Evolutionary conservation across 2,329 filamentous ascomycete species (phyloP).

Genomic region (Colletotrichum cuscutae): DNA sequence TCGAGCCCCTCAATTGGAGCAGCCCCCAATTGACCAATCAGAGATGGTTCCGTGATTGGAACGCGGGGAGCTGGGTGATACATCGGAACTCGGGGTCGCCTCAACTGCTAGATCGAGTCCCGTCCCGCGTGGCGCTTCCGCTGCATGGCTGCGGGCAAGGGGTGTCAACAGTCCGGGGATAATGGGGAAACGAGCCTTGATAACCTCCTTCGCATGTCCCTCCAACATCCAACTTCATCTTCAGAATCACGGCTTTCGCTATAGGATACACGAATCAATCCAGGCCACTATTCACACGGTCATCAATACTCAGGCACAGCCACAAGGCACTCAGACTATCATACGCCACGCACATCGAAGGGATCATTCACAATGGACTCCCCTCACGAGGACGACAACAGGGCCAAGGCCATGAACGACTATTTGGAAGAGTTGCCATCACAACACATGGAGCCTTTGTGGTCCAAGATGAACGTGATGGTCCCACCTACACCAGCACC

Average conservation of each 20-base stretch:
- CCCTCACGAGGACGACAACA: constrained; percentile 24
- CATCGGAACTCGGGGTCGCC: constrained; percentile 28
- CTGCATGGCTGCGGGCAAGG: neutral
- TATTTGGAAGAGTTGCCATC: constrained; percentile 43
- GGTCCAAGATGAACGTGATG: constrained; percentile 58
- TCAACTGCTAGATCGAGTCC: neutral
- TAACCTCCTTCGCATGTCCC: constrained; percentile 3
- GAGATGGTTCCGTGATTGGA: neutral
- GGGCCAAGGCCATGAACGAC: constrained; percentile 41
- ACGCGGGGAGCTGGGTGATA: neutral
- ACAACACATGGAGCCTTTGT: constrained; percentile 53
- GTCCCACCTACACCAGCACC: constrained; percentile 59
- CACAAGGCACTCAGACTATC: neutral
- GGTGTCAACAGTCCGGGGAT: constrained; percentile 9
- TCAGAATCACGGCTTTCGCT: neutral
- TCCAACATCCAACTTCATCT: neutral
- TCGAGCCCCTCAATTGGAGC: neutral
- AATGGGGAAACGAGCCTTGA: constrained; percentile 13
- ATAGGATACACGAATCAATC: too few species aligned
- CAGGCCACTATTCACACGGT: too few species aligned
- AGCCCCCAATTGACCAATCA: neutral
- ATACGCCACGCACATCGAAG: neutral
- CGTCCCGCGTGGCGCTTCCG: constrained; percentile 9
- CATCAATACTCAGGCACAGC: neutral
- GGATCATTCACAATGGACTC: constrained; percentile 7